Evolutionary conservation across 352 stramenopile species (phyloP).

Genomic region (Thalassiosira exigua): DNA sequence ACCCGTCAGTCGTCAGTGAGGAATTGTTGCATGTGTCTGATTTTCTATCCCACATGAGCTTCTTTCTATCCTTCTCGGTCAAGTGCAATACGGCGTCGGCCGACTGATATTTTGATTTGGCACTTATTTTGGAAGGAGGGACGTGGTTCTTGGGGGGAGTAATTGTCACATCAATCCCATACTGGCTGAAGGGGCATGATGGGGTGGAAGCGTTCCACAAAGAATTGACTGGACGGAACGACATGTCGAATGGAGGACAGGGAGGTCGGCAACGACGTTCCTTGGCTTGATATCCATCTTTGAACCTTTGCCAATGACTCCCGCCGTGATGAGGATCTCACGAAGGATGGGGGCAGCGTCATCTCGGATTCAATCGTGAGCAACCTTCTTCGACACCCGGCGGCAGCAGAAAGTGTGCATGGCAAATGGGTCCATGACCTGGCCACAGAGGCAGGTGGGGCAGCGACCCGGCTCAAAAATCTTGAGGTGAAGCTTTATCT

Average conservation of each 20-base stretch:
- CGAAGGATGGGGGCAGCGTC: background rate
- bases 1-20: constrained; percentile 2
- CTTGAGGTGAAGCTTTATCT: constrained; percentile 26
- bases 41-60: constrained; percentile 6
- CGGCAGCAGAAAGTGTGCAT: constrained; percentile 12
- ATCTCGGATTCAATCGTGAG: constrained; percentile 25
- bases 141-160: constrained; percentile 5
- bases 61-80: background rate
- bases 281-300: background rate
- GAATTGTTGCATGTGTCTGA: background rate
- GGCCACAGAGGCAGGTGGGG: constrained; percentile 9
- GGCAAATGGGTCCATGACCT: constrained; percentile 2
- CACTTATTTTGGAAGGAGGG: constrained; percentile 8
- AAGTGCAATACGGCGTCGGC: constrained; percentile 18
- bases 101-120: constrained; percentile 3
- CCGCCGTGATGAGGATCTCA: constrained; percentile 11
- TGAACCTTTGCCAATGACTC: constrained; percentile 3
- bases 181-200: background rate
- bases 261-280: background rate
- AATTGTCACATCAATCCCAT: constrained; percentile 17
- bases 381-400: constrained; percentile 4
- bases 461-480: background rate
- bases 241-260: constrained; percentile 10
- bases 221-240: background rate
- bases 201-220: background rate